Evolutionary conservation across 2,329 filamentous ascomycete species (phyloP).

Genomic region (Magnaporthiopsis poae): DNA sequence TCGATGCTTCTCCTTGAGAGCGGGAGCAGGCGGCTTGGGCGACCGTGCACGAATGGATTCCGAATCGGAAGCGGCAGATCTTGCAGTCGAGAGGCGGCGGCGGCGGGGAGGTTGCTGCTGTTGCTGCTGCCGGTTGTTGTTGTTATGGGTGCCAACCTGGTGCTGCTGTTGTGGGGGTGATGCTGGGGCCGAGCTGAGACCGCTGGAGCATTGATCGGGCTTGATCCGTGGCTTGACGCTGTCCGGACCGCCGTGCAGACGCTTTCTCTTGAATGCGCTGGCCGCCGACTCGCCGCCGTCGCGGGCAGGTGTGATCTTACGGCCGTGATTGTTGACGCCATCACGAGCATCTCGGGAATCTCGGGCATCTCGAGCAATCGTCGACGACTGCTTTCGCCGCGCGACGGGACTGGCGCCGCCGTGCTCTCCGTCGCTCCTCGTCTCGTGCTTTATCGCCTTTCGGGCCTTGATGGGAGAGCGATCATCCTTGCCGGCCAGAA

Average conservation of each 20-base stretch:
- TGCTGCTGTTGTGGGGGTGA: conserved; percentile 38
- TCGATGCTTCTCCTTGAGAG: conserved; percentile 34
- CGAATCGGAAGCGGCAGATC: conserved; percentile 44
- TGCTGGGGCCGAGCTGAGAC: conserved; percentile 48
- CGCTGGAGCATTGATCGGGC: conserved; percentile 38
- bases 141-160: conserved; percentile 20
- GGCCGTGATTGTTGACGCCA: conserved; percentile 9
- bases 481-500: conserved; percentile 51
- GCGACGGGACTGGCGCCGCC: conserved; percentile 17
- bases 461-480: conserved; percentile 54
- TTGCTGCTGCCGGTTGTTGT: neutral
- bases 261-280: conserved; percentile 40
- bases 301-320: conserved; percentile 5
- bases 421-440: conserved; percentile 48
- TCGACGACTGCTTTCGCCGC: conserved; percentile 21
- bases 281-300: conserved; percentile 25
- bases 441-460: conserved; percentile 56
- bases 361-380: conserved; percentile 14
- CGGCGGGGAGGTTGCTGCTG: conserved; percentile 18
- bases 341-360: conserved; percentile 22
- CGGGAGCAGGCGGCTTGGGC: conserved; percentile 27
- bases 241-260: conserved; percentile 33
- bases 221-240: conserved; percentile 31
- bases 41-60: conserved; percentile 37
- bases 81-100: conserved; percentile 28